phyloP scores from a whole-genome alignment of 352 stramenopile species.

The Phytophthora tentaculata region DNA sequence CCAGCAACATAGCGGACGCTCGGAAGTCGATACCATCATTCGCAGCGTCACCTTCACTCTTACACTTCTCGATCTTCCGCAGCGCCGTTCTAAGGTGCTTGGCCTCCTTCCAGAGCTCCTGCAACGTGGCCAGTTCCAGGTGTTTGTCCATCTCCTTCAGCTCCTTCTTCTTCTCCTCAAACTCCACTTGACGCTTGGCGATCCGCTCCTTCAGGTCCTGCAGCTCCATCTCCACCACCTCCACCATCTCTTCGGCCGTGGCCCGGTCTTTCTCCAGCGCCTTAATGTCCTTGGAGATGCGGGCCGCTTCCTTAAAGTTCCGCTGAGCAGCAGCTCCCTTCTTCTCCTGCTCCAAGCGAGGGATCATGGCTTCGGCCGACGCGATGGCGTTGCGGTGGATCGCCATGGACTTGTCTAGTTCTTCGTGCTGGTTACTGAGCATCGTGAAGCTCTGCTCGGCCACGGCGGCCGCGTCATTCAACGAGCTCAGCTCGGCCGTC shows the following conservation, averaged over 20 bases:
- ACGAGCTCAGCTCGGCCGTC: conserved; percentile 66
- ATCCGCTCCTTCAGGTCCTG: conserved; percentile 81
- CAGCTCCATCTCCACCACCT: conserved; percentile 85
- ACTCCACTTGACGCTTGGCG: conserved; percentile 68
- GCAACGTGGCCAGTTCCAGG: conserved; percentile 65
- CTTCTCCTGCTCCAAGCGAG: conserved; percentile 81
- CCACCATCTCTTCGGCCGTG: conserved; percentile 82
- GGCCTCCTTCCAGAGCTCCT: conserved; percentile 83
- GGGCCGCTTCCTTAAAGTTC: conserved; percentile 89
- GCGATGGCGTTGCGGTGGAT: conserved; percentile 85
- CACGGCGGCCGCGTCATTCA: conserved; percentile 72
- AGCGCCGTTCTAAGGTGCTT: conserved; percentile 64
- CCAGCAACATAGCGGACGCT: conserved; percentile 67
- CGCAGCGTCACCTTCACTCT: conserved; percentile 61
- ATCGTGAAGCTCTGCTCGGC: conserved; percentile 81
- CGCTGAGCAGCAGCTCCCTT: conserved; percentile 73
- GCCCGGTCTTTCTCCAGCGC: conserved; percentile 83
- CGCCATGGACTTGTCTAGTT: conserved; percentile 74
- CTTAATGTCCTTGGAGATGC: conserved; percentile 90
- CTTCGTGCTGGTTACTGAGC: conserved; percentile 75
- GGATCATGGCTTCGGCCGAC: conserved; percentile 81
- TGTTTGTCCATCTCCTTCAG: conserved; percentile 79
- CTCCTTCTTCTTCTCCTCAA: conserved; percentile 80
- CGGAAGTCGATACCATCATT: conserved; percentile 72
- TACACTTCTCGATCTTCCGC: conserved; percentile 74